phyloP scores from a whole-genome alignment of 2,329 filamentous ascomycete species.

The Diaporthe nobilis region DNA sequence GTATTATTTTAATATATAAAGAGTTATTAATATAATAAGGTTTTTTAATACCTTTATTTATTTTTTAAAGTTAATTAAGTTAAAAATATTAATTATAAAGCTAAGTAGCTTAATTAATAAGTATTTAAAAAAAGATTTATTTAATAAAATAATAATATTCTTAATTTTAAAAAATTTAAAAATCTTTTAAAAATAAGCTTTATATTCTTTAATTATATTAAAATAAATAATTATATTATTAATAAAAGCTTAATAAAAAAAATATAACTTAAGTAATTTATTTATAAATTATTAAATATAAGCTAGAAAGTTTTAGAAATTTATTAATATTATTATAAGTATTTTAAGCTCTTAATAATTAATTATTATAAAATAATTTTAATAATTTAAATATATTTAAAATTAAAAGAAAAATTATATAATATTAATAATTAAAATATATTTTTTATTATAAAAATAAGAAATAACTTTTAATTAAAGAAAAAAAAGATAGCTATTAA shows the following conservation, averaged over 20 bases:
- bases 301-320: neutral
- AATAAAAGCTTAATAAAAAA: neutral
- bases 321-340: neutral
- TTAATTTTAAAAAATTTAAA: neutral
- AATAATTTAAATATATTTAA: too few species aligned
- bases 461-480: too few species aligned
- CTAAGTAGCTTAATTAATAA: too few species aligned
- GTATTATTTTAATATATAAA: neutral
- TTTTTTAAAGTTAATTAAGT: neutral
- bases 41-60: neutral
- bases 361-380: too few species aligned
- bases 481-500: too few species aligned
- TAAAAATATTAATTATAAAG: neutral
- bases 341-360: too few species aligned
- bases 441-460: too few species aligned
- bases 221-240: neutral
- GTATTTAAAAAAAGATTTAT: neutral
- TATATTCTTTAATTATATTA: neutral
- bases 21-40: neutral
- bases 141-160: neutral
- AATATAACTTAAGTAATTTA: neutral
- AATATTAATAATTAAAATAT: too few species aligned
- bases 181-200: neutral
- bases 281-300: neutral
- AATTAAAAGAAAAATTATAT: too few species aligned